A percentile compares a stretch with the other conserved stretches of the same genome.
Evolutionary conservation across 768 basidiomycete genomes (phyloP).

Genomic region (Postia placenta): DNA sequence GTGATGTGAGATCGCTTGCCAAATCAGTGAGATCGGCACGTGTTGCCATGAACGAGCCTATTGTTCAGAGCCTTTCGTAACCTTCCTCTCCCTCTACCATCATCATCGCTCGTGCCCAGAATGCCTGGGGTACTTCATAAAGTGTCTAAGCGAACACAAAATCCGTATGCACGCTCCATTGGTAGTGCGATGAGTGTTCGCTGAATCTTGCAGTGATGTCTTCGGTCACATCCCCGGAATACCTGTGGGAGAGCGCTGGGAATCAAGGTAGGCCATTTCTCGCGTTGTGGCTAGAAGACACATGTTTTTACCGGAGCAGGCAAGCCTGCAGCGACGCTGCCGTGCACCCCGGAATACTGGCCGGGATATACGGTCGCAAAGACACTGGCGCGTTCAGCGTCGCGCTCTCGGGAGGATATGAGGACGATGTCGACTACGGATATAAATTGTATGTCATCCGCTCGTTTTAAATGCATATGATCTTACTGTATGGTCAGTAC

Average conservation of each 20-base stretch:
- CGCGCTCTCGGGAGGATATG: slow-evolving; percentile 17
- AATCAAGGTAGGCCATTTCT: not conserved
- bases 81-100: not conserved
- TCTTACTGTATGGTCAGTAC: not conserved
- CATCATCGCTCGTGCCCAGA: not conserved
- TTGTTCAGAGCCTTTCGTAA: no score
- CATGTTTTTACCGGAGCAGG: slow-evolving; percentile 3
- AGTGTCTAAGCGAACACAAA: not conserved
- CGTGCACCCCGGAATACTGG: slow-evolving; percentile 13
- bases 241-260: slow-evolving; percentile 3
- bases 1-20: no score
- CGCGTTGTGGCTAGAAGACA: no score
- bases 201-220: not conserved
- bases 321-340: slow-evolving; percentile 1
- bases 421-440: slow-evolving; percentile 17
- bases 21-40: no score
- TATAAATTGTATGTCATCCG: slow-evolving; percentile 11
- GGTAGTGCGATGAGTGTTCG: not conserved
- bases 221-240: slow-evolving; percentile 4
- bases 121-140: no score
- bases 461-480: not conserved
- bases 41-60: no score
- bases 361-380: slow-evolving; percentile 14
- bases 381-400: slow-evolving; percentile 14
- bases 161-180: not conserved